phyloP scores from a whole-genome alignment of 2,329 filamentous ascomycete species.

The Penicillium sp. region DNA sequence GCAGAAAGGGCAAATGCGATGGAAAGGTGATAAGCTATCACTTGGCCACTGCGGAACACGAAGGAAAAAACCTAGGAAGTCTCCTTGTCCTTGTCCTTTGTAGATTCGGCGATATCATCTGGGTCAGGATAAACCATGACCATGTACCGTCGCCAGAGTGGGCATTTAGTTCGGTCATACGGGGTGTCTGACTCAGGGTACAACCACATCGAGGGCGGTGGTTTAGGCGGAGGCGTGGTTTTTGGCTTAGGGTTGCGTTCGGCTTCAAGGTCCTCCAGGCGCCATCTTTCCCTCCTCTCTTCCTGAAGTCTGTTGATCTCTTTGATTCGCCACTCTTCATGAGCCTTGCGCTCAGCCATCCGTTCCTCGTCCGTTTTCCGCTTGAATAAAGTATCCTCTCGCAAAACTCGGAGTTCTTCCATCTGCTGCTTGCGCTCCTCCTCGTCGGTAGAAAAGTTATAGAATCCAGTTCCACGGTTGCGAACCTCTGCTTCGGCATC shows the following conservation, averaged over 20 bases:
- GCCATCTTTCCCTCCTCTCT: conserved; percentile 36
- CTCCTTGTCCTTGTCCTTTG: neutral
- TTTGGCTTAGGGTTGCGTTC: neutral
- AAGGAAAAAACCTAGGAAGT: neutral
- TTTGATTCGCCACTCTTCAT: conserved; percentile 53
- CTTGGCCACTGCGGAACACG: neutral
- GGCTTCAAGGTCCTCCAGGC: neutral
- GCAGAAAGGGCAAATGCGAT: neutral
- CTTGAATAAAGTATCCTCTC: conserved; percentile 66
- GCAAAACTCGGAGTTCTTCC: conserved; percentile 66
- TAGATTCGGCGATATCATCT: neutral
- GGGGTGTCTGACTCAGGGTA: neutral
- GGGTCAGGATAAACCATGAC: neutral
- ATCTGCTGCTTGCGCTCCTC: conserved; percentile 70
- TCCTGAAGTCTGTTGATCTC: conserved; percentile 46
- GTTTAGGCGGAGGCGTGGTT: neutral
- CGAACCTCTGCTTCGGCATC: conserved; percentile 80
- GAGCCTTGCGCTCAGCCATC: conserved; percentile 58
- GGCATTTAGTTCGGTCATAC: neutral
- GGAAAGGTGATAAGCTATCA: neutral
- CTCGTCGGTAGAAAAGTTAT: conserved; percentile 79
- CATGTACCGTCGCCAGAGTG: neutral
- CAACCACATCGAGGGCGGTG: neutral
- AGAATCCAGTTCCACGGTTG: conserved; percentile 87
- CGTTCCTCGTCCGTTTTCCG: conserved; percentile 58